Conservation (phyloP, 306 rosid species). For the Datisca glomerata region DNA sequence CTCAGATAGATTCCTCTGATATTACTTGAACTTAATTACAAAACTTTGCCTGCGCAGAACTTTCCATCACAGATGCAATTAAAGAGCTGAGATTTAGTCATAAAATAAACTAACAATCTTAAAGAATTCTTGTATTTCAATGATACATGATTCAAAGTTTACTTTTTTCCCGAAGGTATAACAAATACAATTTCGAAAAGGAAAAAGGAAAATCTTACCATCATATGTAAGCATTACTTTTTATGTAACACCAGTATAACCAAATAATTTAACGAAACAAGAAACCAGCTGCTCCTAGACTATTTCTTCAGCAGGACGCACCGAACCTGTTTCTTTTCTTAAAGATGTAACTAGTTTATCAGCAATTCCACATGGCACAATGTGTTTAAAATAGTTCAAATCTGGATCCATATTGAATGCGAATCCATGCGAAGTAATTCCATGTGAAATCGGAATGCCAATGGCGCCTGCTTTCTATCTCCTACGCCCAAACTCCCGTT, state of each 20-base stretch:
- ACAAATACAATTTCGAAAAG: too few relatives aligned
- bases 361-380: constrained; percentile 81
- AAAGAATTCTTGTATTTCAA: too few relatives aligned
- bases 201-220: too few relatives aligned
- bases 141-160: too few relatives aligned
- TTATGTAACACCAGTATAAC: constrained; percentile 40
- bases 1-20: too few relatives aligned
- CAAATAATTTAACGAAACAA: constrained; percentile 61
- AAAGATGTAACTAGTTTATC: constrained; percentile 78
- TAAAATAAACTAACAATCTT: too few relatives aligned
- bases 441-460: constrained; percentile 68
- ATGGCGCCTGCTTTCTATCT: constrained; percentile 83
- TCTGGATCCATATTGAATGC: constrained; percentile 89
- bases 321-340: constrained; percentile 44
- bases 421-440: constrained; percentile 78
- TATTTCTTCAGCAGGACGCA: constrained; percentile 48
- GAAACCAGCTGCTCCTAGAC: constrained; percentile 62
- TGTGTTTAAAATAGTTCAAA: constrained; percentile 59
- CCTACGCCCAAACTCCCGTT: constrained; percentile 91
- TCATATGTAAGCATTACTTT: constrained; percentile 29
- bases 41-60: too few relatives aligned
- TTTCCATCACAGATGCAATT: too few relatives aligned
- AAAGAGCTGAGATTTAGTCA: too few relatives aligned
- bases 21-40: too few relatives aligned
- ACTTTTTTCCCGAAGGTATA: too few relatives aligned